A percentile compares a stretch with the other conserved stretches of the same genome.
Evolutionary conservation across 495 filamentous ascomycete species (phyloP).

Genomic region (Talaromyces wortmannii): DNA sequence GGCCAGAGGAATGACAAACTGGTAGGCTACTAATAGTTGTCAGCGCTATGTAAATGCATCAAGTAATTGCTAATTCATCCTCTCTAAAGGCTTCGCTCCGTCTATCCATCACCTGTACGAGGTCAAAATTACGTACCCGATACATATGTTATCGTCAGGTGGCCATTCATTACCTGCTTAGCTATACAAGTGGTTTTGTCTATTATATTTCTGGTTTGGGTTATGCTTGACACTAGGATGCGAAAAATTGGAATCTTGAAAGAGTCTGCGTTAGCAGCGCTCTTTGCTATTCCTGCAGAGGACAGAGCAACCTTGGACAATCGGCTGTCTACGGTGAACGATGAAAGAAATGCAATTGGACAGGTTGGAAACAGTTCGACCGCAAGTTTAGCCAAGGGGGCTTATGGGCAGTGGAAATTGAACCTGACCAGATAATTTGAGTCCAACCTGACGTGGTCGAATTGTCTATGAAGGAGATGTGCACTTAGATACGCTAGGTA

Average conservation of each 20-base stretch:
- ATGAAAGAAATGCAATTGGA: neutral
- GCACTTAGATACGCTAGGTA: too few relatives aligned
- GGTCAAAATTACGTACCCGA: neutral
- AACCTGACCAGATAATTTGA: neutral
- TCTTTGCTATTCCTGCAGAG: neutral
- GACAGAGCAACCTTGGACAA: neutral
- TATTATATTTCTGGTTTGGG: neutral
- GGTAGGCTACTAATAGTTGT: neutral
- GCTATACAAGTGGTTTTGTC: neutral
- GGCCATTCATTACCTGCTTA: neutral
- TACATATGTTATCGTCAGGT: neutral
- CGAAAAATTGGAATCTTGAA: constrained; percentile 1
- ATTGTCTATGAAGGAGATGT: too few relatives aligned
- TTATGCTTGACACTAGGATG: neutral
- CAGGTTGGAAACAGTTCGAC: neutral
- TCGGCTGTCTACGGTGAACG: neutral
- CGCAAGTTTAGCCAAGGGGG: neutral
- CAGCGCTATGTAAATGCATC: neutral
- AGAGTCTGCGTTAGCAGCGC: neutral
- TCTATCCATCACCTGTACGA: neutral
- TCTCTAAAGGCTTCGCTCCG: neutral
- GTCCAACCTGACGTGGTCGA: too few relatives aligned
- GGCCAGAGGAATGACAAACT: neutral
- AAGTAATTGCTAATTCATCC: neutral
- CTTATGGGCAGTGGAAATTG: constrained; percentile 1